Evolutionary conservation across 2,329 filamentous ascomycete species (phyloP), one percentile per base, ranked within the genome.

Genomic region (Nemania sp.): DNA sequence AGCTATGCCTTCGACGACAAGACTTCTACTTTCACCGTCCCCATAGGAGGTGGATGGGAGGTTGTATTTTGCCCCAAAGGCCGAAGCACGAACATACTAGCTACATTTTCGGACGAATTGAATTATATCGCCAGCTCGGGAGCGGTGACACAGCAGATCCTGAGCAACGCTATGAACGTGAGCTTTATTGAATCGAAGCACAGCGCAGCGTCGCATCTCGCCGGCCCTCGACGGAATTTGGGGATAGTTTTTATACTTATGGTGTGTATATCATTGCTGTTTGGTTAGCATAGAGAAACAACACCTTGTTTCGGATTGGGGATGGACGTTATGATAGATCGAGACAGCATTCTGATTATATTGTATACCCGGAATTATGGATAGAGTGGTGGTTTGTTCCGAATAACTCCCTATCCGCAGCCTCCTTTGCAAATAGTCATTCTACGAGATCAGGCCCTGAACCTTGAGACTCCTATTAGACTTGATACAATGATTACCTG

Each of bases 51-150:
- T 19, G 89, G 89, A 0, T 94, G 89, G 77, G 84, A 92, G 68
- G 79, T 94, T 12, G 79, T 88, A 8, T 90, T 94, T 69, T 94
- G 90, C 68, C 90, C 90, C 1, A 67, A 66, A 11, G 82, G 82
- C 8, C 70, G 82, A 45, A 84, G 80, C 57, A 85, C 82, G 31
- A 77, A 84, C 63, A 86, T 86, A 55, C 67, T 85, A 28, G 71
- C 70, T 24, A 77, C 79, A 5, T 76, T 83, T 61, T 75, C 76
- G 14, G 64, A 73, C 11, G 74, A 83, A 66, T 67, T 84, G 61
- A 70, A 72, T 20, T 69, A 74, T 55, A 67, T 84, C 17, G 79
- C 76, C 17, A 71, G 68, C 9, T 69, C 71, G 1, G 75, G 77
- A 1, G 65, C 63, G 17, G 64, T 80, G 26, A 70, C 62, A 0